phyloP scores from a whole-genome alignment of 805 yeast genomes.

The Candida boleticola region DNA sequence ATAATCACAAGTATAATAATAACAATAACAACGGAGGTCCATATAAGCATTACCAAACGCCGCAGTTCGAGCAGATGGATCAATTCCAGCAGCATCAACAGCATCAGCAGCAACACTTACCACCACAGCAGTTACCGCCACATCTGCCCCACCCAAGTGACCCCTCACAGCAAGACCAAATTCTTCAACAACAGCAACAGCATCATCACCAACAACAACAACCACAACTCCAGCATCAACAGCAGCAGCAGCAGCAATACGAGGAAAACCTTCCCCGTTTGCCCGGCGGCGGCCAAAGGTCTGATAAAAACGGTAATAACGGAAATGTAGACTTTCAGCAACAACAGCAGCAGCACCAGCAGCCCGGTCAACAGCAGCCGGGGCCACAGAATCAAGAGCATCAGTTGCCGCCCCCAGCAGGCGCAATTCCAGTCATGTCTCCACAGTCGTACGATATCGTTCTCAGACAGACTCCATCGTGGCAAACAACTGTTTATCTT shows the following conservation, averaged over 20 bases:
- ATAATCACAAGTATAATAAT: slow-evolving; percentile 10
- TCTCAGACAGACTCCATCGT: slow-evolving; percentile 72
- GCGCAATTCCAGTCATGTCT: slow-evolving; percentile 28
- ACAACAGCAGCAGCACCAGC: slow-evolving; percentile 8
- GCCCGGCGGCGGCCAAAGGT: background rate
- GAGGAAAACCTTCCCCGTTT: slow-evolving; percentile 5
- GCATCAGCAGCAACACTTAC: slow-evolving; percentile 12
- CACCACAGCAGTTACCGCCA: slow-evolving; percentile 6
- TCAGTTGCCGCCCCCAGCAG: background rate
- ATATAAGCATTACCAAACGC: slow-evolving; percentile 5
- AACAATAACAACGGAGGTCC: slow-evolving; percentile 10
- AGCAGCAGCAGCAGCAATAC: slow-evolving; percentile 3
- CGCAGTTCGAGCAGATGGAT: background rate
- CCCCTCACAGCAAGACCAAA: slow-evolving; percentile 9
- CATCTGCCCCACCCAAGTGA: background rate
- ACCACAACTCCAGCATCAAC: slow-evolving; percentile 11
- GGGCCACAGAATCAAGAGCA: slow-evolving; percentile 1
- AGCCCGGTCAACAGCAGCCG: slow-evolving; percentile 6
- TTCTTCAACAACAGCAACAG: slow-evolving; percentile 6
- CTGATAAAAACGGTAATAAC: slow-evolving; percentile 4
- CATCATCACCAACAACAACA: slow-evolving; percentile 11
- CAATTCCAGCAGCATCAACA: slow-evolving; percentile 9
- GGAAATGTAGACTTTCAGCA: slow-evolving; percentile 6
- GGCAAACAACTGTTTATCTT: slow-evolving; percentile 83
- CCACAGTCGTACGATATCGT: slow-evolving; percentile 70